Conservation (phyloP, 306 rosid species). For the Ormosia semicastrata region DNA sequence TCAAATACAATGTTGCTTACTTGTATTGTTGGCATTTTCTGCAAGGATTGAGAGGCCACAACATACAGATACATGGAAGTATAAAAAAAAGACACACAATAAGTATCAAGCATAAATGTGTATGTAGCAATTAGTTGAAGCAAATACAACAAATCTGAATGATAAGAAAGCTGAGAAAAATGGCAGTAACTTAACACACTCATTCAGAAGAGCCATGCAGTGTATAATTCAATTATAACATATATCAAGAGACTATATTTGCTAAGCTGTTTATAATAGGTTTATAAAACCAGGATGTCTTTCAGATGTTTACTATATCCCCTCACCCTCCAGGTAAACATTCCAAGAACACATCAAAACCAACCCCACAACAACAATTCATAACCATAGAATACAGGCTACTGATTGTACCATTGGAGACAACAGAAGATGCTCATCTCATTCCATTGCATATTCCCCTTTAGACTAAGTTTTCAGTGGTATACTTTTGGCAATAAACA, state of each 20-base stretch:
- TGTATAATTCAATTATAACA: neutral
- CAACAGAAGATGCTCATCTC: neutral
- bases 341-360: neutral
- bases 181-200: neutral
- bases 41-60: slow-evolving; percentile 36
- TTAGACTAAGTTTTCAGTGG: neutral
- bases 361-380: neutral
- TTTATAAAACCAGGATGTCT: neutral
- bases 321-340: neutral
- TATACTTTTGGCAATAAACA: neutral
- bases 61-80: slow-evolving; percentile 27
- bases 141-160: slow-evolving; percentile 18
- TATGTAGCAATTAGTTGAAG: slow-evolving; percentile 19
- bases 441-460: neutral
- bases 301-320: neutral
- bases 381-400: neutral
- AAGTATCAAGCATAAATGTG: neutral
- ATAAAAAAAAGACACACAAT: neutral
- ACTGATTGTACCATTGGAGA: neutral
- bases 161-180: slow-evolving; percentile 6
- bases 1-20: slow-evolving; percentile 39
- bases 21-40: slow-evolving; percentile 98
- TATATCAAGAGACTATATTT: neutral
- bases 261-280: neutral
- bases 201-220: neutral